Conservation (phyloP, 768 basidiomycete genomes). For the Suillus subaureus region DNA sequence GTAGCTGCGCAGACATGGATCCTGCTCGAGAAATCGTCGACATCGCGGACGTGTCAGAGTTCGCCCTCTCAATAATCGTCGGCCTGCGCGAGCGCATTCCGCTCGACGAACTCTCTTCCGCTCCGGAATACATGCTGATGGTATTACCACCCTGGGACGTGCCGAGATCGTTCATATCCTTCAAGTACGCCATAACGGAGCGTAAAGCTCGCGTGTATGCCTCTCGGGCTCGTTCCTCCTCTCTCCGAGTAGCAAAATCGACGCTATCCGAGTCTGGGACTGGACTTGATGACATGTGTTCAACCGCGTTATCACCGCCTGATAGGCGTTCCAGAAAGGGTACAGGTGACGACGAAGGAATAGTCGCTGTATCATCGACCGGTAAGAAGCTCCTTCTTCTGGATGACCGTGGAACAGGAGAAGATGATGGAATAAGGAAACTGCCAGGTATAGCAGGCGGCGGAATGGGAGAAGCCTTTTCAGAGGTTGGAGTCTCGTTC, state of each 20-base stretch:
- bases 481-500: conserved; percentile 22
- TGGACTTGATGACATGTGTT: conserved; percentile 51
- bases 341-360: conserved; percentile 65
- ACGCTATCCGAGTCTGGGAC: conserved; percentile 43
- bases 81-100: conserved; percentile 61
- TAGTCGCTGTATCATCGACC: conserved; percentile 66
- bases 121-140: conserved; percentile 59
- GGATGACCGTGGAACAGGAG: conserved; percentile 49
- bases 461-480: conserved; percentile 6
- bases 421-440: conserved; percentile 43
- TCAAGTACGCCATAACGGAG: conserved; percentile 93
- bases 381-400: conserved; percentile 91
- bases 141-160: conserved; percentile 56
- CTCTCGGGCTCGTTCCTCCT: conserved; percentile 73
- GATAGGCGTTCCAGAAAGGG: conserved; percentile 57
- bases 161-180: conserved; percentile 92
- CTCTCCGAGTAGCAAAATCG: conserved; percentile 52
- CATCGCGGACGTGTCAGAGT: conserved; percentile 37
- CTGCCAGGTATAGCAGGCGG: conserved; percentile 17
- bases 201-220: conserved; percentile 80
- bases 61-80: conserved; percentile 57
- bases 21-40: conserved; percentile 52
- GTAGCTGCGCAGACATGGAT: conserved; percentile 57
- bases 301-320: conserved; percentile 39
- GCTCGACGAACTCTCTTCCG: conserved; percentile 44